Evolutionary conservation across 2,329 filamentous ascomycete genomes (phyloP), one percentile per base, ranked within the genome.

Genomic region (Colletotrichum neosansevieriae): DNA sequence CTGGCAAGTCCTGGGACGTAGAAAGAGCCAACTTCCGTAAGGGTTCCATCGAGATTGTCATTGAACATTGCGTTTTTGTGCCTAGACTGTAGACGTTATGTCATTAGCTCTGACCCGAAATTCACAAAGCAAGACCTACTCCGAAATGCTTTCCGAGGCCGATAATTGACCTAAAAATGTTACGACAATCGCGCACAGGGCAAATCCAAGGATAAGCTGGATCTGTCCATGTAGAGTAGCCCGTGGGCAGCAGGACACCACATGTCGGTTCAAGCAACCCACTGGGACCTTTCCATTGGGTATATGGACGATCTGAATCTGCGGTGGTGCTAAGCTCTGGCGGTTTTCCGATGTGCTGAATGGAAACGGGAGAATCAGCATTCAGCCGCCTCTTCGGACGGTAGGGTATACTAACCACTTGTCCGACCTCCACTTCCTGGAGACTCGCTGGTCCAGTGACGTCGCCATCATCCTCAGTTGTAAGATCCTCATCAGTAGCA

Each of bases 11-110:
- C 24, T 13, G 21, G 44, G 49, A 50, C 67, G 12, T 44, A 40
- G 13, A 70, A 68, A 24, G 45, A 47, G 10, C 72, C 72, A 3
- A 80, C 45, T 10, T 75, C 67, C 15, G 77, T 75, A 10, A 83
- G 58, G 0, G 80, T 83, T 3, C 81, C 81, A 10, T 83, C 81
- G 3, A 72, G 72, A 32, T 83, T 83, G 59, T 83, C 81, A 32
- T 83, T 81, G 51, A 81, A 75, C 9, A 67, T 56, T 1, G 17
- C 47, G n/a, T 57, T 64, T 38, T 64, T 64, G 60, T 77, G 62
- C 40, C 62, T 38, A 47, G n/a, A 15, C 73, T 75, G 44, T 56
- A 42, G 13, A n/a, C 10, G 9, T 6, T 17, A 24, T 72, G 49
- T 34, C n/a, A 11, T 50, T 1, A 50, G 47, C 47, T 29, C 29